Evolutionary conservation across 2,329 filamentous ascomycete species (phyloP), one percentile per base, ranked within the genome.

Genomic region (Botrytis byssoidea): DNA sequence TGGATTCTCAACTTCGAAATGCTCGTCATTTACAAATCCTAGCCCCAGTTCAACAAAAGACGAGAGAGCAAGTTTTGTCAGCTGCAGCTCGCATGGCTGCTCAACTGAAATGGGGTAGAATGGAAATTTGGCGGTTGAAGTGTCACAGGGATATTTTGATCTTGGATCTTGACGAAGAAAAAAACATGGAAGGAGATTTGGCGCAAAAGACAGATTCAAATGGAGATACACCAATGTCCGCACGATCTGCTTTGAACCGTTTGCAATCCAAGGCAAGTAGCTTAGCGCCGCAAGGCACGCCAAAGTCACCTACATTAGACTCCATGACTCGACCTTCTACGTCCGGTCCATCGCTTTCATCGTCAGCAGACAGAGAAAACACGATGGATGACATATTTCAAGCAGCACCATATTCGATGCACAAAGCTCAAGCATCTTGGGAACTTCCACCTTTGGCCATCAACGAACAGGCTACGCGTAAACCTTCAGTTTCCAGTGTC

Each of bases 71-170:
- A 74, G 88, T 98, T 72, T 87, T 98, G n/a, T 86, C 92, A 76
- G 92, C 94, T 29, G 95, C 96, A 32, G 93, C 91, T 9, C 90
- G 92, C 12, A 91, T 97, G 83, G 91, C 95, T 73, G 94, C 94
- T 5, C 94, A 95, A 81, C 84, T 99, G 74, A 97, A 96, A 81
- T 98, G 95, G 95, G 91, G 92, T n/a, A 88, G 95, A 75, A 92
- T 97, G 81, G 94, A 97, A 77, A 96, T 98, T 32, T 98, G 95
- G 94, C 92, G 91, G 71, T 88, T 95, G 79, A 95, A 90, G 80
- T 98, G 95, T 77, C 95, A 99, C 82, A 91, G 92, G 60, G 95
- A 98, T 79, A 95, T 98, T 74, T 84, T 99, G 32, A 86, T 90
- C 8, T 88, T 94, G 82, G 96, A 99, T 80, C 85, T 98, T 14